These are phyloP conservation scores for Rhynchosporium agropyri DNA, from an alignment of 2,329 filamentous ascomycete genomes.

Conservation along the genomic window DNA sequence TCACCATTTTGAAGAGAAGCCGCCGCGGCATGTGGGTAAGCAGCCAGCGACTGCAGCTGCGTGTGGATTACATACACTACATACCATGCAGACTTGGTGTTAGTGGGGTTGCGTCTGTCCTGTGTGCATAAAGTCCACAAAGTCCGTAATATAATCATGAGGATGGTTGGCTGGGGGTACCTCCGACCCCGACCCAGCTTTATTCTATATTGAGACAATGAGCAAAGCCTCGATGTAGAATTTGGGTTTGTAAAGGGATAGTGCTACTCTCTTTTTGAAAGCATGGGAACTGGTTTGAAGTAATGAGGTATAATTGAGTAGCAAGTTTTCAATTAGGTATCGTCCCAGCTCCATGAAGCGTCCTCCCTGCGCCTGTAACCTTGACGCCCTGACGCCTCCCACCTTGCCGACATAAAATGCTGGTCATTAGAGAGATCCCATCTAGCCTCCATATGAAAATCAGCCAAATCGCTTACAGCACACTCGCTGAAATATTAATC, in stretches of 20 bases:
- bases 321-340: conserved; percentile 7
- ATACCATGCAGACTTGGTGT: conserved; percentile 2
- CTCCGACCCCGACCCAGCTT: conserved; percentile 5
- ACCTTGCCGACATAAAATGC: not conserved
- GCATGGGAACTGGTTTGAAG: not conserved
- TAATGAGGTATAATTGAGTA: not conserved
- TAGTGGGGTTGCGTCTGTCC: conserved; percentile 12
- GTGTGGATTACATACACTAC: conserved; percentile 15
- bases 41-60: conserved; percentile 8
- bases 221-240: not conserved
- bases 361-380: not conserved
- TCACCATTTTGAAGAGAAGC: conserved; percentile 3
- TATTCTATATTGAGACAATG: conserved; percentile 13
- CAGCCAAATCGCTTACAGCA: not conserved
- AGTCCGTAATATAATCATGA: not conserved
- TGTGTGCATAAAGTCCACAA: conserved; percentile 11
- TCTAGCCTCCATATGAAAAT: conserved; percentile 1
- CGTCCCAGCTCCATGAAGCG: not conserved
- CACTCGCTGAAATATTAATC: no score
- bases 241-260: not conserved
- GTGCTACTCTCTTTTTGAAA: no score
- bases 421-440: conserved; percentile 9
- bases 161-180: conserved; percentile 1
- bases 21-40: conserved; percentile 7
- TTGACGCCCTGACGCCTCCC: conserved; percentile 1